Base-by-base conservation (phyloP, 495 filamentous ascomycete genomes). In the Aspergillus ellipticus region DNA sequence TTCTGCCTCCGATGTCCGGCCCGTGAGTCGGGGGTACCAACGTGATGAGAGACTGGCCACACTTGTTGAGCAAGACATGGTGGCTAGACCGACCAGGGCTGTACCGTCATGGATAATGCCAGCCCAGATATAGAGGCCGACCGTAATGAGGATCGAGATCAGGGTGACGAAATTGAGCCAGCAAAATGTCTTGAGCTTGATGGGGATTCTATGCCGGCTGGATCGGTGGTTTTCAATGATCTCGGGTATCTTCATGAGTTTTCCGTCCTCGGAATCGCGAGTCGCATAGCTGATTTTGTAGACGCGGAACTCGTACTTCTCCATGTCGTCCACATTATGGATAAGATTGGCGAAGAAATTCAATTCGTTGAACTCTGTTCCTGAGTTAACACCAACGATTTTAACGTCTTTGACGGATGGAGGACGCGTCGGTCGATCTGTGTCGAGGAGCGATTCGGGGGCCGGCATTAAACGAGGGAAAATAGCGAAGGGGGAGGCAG, bases 401-500 rank as follows among this genome's bases (percentile, higher is more conserved):
- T 72, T 75, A 51, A 79, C 78, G 7, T 70, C 71, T 22, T 73
- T 70, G 42, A 79, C 72, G 57, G 79, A 75, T 1, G 67, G 64
- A 41, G 85, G 71, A 26, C 82, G 77, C 53, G 71, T 69, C 2
- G 82, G 84, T 1, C 84, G 79, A 4, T 72, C 64, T 3, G 82
- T 74, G 35, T 79, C 76, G 35, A 86, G 66, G 17, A 87, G 74
- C 31, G 80, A 80, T 67, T 87, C 83, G 13, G 84, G 84, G 4
- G 84, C 84, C 28, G 84, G 84, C 29, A 87, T 77, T 42, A 87
- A 78, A 28, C 84, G 82, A 31, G 84, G 84, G 15, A 85, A 73
- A 21, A 80, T 67, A 55, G 79, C 82, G 16, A 83, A 69, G 51
- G 71, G 66, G 21, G 75, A 78, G 20, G 80, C 75, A 4, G 81